Conservation (phyloP, 805 yeast species). For the Starmerella kuoi region DNA sequence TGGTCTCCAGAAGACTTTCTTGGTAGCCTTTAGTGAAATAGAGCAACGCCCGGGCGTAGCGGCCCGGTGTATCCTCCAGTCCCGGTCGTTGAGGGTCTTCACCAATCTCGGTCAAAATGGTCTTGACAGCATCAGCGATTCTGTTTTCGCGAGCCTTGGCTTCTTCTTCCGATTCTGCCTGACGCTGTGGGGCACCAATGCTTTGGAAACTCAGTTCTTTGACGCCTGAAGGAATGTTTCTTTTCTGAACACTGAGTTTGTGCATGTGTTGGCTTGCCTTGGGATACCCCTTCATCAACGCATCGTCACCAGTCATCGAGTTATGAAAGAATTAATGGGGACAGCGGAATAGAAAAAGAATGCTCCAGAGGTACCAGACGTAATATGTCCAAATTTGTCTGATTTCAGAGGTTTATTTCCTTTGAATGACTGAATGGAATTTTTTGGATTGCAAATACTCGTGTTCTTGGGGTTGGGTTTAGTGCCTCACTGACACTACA, state of each 20-base stretch:
- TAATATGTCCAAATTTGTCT: no score
- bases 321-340: no score
- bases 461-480: no score
- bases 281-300: conserved; percentile 21
- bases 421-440: no score
- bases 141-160: conserved; percentile 54
- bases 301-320: neutral
- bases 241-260: conserved; percentile 23
- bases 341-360: no score
- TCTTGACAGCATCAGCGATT: conserved; percentile 72
- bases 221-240: conserved; percentile 36
- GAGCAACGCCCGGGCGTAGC: conserved; percentile 94
- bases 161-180: conserved; percentile 57
- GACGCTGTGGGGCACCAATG: conserved; percentile 64
- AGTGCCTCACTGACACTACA: no score
- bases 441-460: no score
- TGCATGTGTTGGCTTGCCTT: conserved; percentile 23
- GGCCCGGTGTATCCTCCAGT: conserved; percentile 79
- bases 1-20: conserved; percentile 81
- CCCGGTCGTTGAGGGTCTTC: conserved; percentile 88
- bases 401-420: no score
- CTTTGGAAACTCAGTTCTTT: conserved; percentile 95
- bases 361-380: no score
- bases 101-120: conserved; percentile 67
- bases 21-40: conserved; percentile 94